Evolutionary conservation across 2,329 filamentous ascomycete genomes (phyloP).

Genomic region (Dryadomyces sulphureus): DNA sequence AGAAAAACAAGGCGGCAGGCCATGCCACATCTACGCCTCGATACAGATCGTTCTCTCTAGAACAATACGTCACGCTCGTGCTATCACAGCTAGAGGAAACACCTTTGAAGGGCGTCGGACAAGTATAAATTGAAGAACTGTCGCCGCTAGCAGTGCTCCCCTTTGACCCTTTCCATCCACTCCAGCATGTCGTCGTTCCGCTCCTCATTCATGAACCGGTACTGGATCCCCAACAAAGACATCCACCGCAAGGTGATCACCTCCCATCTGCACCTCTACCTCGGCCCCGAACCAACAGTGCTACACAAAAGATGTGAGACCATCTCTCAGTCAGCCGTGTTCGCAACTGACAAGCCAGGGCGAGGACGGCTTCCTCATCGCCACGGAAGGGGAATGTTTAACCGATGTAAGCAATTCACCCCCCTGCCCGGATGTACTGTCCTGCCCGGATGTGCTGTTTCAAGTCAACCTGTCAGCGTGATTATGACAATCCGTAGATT

Average conservation of each 20-base stretch:
- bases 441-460: background rate
- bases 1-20: background rate
- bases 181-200: conserved; percentile 18
- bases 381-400: conserved; percentile 15
- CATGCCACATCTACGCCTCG: no score
- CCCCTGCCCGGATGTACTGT: background rate
- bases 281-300: conserved; percentile 42
- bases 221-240: conserved; percentile 45
- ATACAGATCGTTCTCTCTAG: background rate
- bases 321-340: background rate
- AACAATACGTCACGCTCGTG: no score
- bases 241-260: conserved; percentile 48
- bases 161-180: background rate
- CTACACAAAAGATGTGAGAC: conserved; percentile 38
- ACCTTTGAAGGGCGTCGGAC: no score
- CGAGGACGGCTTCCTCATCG: conserved; percentile 45
- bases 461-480: background rate
- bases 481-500: background rate
- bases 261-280: conserved; percentile 41
- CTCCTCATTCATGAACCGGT: conserved; percentile 33
- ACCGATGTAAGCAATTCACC: conserved; percentile 34
- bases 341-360: conserved; percentile 27
- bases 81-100: no score
- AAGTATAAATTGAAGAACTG: no score
- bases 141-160: no score